Percentiles rank a stretch among this genome's conserved stretches.
These are phyloP conservation scores for Centaurea solstitialis DNA, from an alignment of 129 eudicot species.

Conservation along the genomic window DNA sequence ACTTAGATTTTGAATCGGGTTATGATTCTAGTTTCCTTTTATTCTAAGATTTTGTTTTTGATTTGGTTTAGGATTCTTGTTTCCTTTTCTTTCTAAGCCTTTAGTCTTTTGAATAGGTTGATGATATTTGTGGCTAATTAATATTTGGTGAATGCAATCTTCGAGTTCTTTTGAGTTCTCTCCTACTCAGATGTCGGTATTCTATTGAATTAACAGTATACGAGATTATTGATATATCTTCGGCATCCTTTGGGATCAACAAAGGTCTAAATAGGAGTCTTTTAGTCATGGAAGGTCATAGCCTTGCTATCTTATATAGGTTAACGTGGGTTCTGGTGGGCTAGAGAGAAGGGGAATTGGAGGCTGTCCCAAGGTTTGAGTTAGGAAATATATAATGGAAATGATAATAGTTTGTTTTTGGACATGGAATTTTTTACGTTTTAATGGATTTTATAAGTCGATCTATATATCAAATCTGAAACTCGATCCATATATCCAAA, in stretches of 20 bases:
- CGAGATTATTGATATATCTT: background rate
- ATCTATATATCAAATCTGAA: background rate
- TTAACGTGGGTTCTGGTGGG: too few relatives aligned
- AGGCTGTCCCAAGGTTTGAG: background rate
- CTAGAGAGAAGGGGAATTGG: too few relatives aligned
- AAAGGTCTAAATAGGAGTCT: background rate
- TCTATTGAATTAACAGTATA: background rate
- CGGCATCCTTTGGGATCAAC: background rate
- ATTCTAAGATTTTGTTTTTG: too few relatives aligned
- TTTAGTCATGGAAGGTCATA: too few relatives aligned
- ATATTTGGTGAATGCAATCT: too few relatives aligned
- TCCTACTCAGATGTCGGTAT: background rate
- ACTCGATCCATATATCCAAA: background rate
- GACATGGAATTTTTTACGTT: background rate
- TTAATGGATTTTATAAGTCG: too few relatives aligned
- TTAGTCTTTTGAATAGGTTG: background rate
- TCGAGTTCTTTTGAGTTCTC: background rate
- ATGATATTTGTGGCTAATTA: background rate
- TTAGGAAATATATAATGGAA: background rate
- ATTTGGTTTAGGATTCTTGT: background rate
- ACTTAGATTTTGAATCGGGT: background rate
- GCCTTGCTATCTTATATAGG: too few relatives aligned
- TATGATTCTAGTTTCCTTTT: background rate
- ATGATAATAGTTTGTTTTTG: background rate
- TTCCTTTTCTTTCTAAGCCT: too few relatives aligned